Base-by-base conservation (phyloP, 257 asterid genomes). In the Fraxinus americana region DNA sequence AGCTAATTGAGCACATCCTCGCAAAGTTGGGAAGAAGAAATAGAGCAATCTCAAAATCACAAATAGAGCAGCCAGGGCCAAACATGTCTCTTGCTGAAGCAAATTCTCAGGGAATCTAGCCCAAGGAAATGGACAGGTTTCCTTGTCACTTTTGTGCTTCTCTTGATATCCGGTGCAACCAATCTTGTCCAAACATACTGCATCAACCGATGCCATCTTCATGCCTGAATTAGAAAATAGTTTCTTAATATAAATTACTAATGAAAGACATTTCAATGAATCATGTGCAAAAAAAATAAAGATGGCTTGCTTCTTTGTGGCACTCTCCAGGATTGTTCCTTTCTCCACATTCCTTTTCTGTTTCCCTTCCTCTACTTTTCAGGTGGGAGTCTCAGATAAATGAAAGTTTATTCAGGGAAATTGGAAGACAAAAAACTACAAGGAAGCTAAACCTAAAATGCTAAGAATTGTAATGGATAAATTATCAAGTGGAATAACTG, bases 61-160 rank as follows among this genome's bases (percentile, higher is more conserved):
- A 77, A 92, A 91, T 63, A 85, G 75, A 52, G 94, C 87, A 68
- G 97, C 97, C 38, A 92, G 73, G 34, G 93, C 87, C 86, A 92
- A 82, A 78, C 91, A 92, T 4, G 93, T 91, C 80, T 91, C 95
- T 70, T 92, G 95, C 79, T 79, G 86, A 75, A 92, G 79, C 69
- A 89, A 78, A 82, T 92, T 92, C 83, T 87, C 97, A 7, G 97
- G 95, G 75, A 96, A 92, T 82, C 87, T 85, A 32, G 97, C 94
- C 97, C 95, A 91, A 5, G 91, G 85, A 76, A 92, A 92, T 45
- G 97, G 97, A 67, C 97, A 92, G 79, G 79, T 85, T 84, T 91
- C 93, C 66, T 67, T 83, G 78, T 79, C 79, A 71, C 52, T 81
- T 74, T 76, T 72, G 41, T 71, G 81, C 43, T 83, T 79, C 17